These are phyloP conservation scores for Coprinopsis cinerea DNA, from an alignment of 768 basidiomycete genomes.

Conservation along the genomic window DNA sequence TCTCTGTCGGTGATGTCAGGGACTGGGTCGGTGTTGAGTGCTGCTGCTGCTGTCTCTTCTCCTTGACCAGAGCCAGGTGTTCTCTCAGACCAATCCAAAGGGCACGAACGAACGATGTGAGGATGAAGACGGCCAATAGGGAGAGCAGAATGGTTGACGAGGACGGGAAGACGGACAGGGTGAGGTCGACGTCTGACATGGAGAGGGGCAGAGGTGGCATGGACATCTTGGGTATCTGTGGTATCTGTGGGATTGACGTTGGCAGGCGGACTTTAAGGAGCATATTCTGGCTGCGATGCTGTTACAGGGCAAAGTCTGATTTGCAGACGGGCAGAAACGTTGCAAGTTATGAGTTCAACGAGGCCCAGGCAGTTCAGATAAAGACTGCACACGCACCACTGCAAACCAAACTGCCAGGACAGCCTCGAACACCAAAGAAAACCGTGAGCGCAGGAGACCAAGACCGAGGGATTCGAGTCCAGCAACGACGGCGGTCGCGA, in stretches of 20 bases:
- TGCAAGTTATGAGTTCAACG: background rate
- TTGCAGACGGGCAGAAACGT: background rate
- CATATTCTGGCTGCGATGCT: background rate
- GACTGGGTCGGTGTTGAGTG: constrained; percentile 19
- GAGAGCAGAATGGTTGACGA: constrained; percentile 18
- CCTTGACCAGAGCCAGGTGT: constrained; percentile 11
- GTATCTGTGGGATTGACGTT: constrained; percentile 4
- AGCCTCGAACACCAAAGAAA: background rate
- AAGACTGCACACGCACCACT: background rate
- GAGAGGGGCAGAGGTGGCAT: constrained; percentile 4
- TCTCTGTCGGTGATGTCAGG: constrained; percentile 19
- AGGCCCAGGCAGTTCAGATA: background rate
- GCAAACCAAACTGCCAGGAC: constrained; percentile 1
- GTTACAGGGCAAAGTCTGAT: background rate
- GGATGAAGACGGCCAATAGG: constrained; percentile 21
- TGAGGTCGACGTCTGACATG: constrained; percentile 14
- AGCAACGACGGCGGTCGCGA: constrained; percentile 1
- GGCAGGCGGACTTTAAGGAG: constrained; percentile 10
- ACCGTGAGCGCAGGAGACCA: background rate
- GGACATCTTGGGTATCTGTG: constrained; percentile 5
- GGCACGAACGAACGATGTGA: constrained; percentile 21
- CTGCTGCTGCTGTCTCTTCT: constrained; percentile 5
- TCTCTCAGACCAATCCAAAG: constrained; percentile 14
- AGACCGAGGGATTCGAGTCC: constrained; percentile 1
- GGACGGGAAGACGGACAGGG: constrained; percentile 13